These are phyloP conservation scores for Cercospora sp. DNA, from an alignment of 2,329 filamentous ascomycete genomes.

Conservation along the genomic window DNA sequence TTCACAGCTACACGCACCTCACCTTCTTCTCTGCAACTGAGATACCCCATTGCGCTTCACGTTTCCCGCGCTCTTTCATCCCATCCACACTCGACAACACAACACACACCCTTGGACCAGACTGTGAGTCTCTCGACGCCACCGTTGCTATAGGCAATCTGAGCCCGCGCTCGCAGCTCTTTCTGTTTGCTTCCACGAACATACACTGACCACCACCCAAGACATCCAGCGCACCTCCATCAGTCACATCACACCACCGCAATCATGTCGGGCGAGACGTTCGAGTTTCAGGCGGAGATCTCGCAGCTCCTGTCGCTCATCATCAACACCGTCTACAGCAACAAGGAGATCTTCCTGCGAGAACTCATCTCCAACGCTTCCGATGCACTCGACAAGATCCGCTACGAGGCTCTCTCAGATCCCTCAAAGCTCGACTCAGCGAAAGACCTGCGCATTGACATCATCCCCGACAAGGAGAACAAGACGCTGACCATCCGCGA, in stretches of 20 bases:
- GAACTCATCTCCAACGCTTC: constrained; percentile 98
- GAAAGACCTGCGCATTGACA: constrained; percentile 98
- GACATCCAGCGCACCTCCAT: constrained; percentile 8
- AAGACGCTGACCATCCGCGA: constrained; percentile 98
- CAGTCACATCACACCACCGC: constrained; percentile 29
- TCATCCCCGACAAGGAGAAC: constrained; percentile 94
- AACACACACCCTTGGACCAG: neutral
- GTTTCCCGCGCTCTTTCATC: neutral
- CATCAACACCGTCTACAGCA: constrained; percentile 99
- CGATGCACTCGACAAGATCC: constrained; percentile 99
- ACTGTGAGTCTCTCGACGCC: constrained; percentile 1
- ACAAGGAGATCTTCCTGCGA: constrained; percentile 99
- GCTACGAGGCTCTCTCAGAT: constrained; percentile 97
- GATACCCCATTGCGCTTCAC: neutral
- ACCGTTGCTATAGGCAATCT: neutral
- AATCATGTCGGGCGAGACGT: constrained; percentile 86
- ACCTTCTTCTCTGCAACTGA: neutral
- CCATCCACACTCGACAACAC: too few relatives aligned
- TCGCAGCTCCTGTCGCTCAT: constrained; percentile 99
- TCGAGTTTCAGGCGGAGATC: constrained; percentile 99
- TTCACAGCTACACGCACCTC: constrained; percentile 1
- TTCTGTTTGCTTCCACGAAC: neutral
- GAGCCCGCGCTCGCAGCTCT: neutral
- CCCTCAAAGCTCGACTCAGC: constrained; percentile 93
- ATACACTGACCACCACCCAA: constrained; percentile 1